These are phyloP conservation scores for Symbiodinium pilosum DNA, from an alignment of 73 alveolate genomes.

Conservation along the genomic window DNA sequence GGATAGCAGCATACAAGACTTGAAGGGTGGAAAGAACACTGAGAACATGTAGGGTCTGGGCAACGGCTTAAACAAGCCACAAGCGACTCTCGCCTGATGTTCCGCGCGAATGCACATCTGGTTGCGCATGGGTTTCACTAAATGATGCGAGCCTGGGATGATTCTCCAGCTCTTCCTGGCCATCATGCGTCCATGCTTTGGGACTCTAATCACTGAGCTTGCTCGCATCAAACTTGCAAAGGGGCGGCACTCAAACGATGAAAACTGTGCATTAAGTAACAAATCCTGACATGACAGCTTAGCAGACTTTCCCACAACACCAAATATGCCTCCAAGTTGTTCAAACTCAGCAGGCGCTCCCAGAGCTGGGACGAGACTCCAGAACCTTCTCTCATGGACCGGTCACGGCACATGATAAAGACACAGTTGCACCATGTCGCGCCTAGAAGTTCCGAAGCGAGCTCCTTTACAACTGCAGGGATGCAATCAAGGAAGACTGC, in stretches of 20 bases:
- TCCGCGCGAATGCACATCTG: neutral
- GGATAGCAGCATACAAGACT: neutral
- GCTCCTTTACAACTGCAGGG: constrained; percentile 46
- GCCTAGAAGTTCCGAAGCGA: constrained; percentile 74
- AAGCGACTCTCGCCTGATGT: constrained; percentile 65
- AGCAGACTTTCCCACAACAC: no score
- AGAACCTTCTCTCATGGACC: neutral
- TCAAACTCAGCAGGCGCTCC: constrained; percentile 53
- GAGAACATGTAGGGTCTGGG: neutral
- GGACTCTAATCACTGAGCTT: no score
- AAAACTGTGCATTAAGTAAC: no score
- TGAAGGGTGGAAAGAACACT: no score
- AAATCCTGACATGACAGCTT: no score
- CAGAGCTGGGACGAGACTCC: constrained; percentile 56
- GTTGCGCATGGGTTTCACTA: neutral
- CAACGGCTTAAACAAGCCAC: constrained; percentile 36
- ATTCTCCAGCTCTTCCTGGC: constrained; percentile 87
- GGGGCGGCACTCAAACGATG: neutral
- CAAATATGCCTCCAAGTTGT: constrained; percentile 74
- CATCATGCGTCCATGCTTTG: neutral
- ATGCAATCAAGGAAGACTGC: neutral
- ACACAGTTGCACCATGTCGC: neutral
- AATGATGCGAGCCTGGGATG: constrained; percentile 35
- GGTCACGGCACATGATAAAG: neutral
- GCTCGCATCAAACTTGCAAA: no score